Conservation (phyloP, 306 rosid species). For the Cucurbita moschata region DNA sequence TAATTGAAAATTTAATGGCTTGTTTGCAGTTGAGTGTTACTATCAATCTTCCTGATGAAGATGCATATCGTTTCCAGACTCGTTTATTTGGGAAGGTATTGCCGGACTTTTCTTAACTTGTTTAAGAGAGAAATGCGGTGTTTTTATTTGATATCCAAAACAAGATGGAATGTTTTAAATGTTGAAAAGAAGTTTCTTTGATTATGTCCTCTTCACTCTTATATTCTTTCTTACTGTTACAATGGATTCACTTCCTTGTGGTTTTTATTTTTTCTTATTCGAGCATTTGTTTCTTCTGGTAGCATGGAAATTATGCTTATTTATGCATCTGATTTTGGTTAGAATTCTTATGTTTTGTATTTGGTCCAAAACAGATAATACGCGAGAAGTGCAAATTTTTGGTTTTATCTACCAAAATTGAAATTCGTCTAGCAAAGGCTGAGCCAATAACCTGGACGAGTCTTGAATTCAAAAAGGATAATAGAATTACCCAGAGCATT, state of each 20-base stretch:
- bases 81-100: constrained; percentile 85
- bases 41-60: constrained; percentile 52
- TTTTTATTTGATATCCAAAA: neutral
- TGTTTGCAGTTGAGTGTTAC: constrained; percentile 53
- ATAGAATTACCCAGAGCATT: constrained; percentile 18
- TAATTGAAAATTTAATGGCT: neutral
- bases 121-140: neutral
- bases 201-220: neutral
- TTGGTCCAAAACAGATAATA: constrained; percentile 39
- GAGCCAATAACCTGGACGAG: constrained; percentile 41
- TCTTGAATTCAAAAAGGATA: constrained; percentile 48
- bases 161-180: neutral
- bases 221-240: neutral
- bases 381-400: constrained; percentile 39
- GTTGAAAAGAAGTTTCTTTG: neutral
- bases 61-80: constrained; percentile 44
- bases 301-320: neutral
- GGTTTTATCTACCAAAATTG: constrained; percentile 65
- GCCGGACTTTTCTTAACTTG: neutral
- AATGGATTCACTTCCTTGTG: neutral
- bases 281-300: neutral
- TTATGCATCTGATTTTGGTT: neutral
- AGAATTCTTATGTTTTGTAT: neutral
- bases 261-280: neutral
- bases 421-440: constrained; percentile 66